Percentiles rank a stretch among this genome's conserved stretches.
Conservation (phyloP, 1,284 basidiomycete species). For the Puccinia hordei region DNA sequence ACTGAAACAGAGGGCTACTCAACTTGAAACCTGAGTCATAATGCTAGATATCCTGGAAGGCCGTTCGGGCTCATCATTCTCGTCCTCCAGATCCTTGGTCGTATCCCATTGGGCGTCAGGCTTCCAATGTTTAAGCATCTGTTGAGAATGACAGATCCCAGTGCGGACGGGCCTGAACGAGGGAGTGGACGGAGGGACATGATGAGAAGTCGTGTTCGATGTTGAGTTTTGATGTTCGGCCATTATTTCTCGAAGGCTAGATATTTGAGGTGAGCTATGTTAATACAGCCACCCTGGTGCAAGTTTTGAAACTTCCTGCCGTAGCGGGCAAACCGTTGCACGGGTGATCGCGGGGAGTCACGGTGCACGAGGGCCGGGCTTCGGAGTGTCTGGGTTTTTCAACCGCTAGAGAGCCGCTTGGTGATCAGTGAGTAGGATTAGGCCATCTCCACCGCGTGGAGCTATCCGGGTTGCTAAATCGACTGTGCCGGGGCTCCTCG, state of each 20-base stretch:
- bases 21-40: conserved; percentile 35
- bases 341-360: no score
- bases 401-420: no score
- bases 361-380: no score
- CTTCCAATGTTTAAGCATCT: conserved; percentile 47
- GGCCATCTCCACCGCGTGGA: no score
- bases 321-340: no score
- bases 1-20: not conserved
- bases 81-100: conserved; percentile 31
- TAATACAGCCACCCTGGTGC: no score
- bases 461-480: no score
- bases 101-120: conserved; percentile 23
- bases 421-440: no score
- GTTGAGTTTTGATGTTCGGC: not conserved
- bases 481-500: no score
- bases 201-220: not conserved
- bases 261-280: not conserved
- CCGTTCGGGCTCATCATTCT: conserved; percentile 37
- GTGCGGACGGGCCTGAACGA: conserved; percentile 16
- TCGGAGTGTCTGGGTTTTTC: no score
- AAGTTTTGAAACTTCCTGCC: no score
- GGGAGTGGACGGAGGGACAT: not conserved
- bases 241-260: not conserved
- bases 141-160: conserved; percentile 34
- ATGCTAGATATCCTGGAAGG: conserved; percentile 39